These are phyloP conservation scores for Lotus japonicus DNA, from an alignment of 306 rosid species.

Conservation along the genomic window DNA sequence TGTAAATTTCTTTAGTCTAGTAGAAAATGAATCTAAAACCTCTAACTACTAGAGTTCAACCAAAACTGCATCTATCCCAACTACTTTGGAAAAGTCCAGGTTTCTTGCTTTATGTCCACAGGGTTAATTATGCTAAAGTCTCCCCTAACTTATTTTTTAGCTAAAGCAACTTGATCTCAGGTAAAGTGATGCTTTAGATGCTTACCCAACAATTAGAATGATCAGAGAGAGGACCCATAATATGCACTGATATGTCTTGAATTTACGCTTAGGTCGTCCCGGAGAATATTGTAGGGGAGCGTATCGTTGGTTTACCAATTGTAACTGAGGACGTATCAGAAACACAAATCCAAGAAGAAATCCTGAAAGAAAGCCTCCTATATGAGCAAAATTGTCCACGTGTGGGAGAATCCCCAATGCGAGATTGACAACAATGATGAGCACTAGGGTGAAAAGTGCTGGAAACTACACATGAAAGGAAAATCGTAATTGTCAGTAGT, in stretches of 20 bases:
- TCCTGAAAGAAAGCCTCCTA: conserved; percentile 91
- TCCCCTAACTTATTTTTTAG: neutral
- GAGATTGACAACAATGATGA: conserved; percentile 73
- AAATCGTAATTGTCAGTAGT: conserved; percentile 6
- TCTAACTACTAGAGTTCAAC: neutral
- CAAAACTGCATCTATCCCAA: neutral
- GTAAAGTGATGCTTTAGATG: neutral
- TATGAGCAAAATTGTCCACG: conserved; percentile 94
- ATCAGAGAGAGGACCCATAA: conserved; percentile 71
- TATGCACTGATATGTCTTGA: conserved; percentile 78
- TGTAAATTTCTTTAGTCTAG: no score
- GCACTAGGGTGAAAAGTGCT: conserved; percentile 67
- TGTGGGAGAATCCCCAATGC: conserved; percentile 96
- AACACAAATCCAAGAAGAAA: conserved; percentile 92
- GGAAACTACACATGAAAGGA: conserved; percentile 45
- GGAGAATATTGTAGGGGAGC: conserved; percentile 33
- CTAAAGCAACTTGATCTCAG: conserved; percentile 3
- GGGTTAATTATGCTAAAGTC: neutral
- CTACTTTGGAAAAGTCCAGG: neutral
- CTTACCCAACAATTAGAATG: conserved; percentile 77
- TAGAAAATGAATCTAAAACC: conserved; percentile 1
- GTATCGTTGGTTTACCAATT: conserved; percentile 82
- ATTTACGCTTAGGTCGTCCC: conserved; percentile 44
- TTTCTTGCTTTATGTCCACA: neutral
- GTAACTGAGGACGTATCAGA: conserved; percentile 90